Base-by-base conservation (phyloP, 768 basidiomycete genomes). In the Boletus rubescentipes region DNA sequence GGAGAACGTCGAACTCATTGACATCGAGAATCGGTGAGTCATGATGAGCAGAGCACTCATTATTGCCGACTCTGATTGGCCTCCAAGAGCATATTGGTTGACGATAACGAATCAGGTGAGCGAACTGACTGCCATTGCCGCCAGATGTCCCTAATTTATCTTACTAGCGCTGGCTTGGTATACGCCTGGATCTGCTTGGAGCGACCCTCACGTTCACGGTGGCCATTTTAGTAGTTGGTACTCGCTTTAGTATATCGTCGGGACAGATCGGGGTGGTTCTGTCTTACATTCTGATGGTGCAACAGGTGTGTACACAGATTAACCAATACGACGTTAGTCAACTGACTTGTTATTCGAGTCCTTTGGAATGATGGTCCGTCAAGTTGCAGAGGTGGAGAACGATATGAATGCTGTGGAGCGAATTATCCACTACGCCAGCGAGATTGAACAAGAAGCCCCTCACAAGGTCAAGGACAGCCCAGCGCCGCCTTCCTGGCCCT, bases 381-480 rank as follows among this genome's bases (percentile, higher is more conserved):
- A 91, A 69, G 79, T 77, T 36, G 85, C 89, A 2, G 93, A 95
- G 67, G 86, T 94, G 11, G 93, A 96, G 70, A 96, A 97, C 69
- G 81, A 94, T 69, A 93, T 95, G 90, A 93, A 93, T 66, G 83
- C 85, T n/a, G 88, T 91, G 9, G 89, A 91, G 66, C 86, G 94
- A 23, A 77, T 98, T 16, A 73, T 92, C 4, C 82, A 93, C 66
- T 97, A 97, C 62, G 85, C 87, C 38, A 79, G 80, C 18, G 79
- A 84, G 29, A 75, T 97, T 16, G 91, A 93, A 66, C 88, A 93
- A 67, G 93, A 95, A 70, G 81, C 87, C 2, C 79, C 87, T 1
- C 83, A 89, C 61, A 78, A 85, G 38, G 69, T 87, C 16, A 77
- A 83, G 0, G 85, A 84, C 16, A 75, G 68, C 26, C 82, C 80